These are phyloP conservation scores for Phialocephala sp. DNA, from an alignment of 2,329 filamentous ascomycete species.

Conservation along the genomic window DNA sequence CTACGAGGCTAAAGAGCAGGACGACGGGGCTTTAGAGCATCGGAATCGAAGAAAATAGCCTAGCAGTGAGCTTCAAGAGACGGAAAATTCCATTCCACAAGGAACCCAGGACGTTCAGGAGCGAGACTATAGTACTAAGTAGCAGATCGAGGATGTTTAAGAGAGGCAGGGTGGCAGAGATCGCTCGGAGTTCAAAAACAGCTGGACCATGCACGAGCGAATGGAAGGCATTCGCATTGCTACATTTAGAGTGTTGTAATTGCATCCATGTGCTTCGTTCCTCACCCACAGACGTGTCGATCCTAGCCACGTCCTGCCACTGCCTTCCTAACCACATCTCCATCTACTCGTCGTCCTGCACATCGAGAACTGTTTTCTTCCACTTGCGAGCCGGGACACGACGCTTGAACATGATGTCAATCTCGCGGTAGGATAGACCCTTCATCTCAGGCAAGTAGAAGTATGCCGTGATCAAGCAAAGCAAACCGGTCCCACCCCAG, in stretches of 20 bases:
- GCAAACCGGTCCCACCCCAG: slow-evolving; percentile 61
- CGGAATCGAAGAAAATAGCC: slow-evolving; percentile 5
- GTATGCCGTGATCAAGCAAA: slow-evolving; percentile 56
- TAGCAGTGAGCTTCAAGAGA: slow-evolving; percentile 1
- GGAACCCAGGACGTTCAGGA: neutral
- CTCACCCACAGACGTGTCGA: neutral
- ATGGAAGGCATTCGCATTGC: slow-evolving; percentile 19
- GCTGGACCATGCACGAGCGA: slow-evolving; percentile 16
- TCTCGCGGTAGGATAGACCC: slow-evolving; percentile 56
- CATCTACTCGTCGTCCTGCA: slow-evolving; percentile 65
- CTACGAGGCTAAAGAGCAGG: no score
- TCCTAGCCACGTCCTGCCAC: slow-evolving; percentile 19
- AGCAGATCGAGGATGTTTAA: slow-evolving; percentile 8
- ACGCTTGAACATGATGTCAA: slow-evolving; percentile 54
- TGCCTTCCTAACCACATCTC: slow-evolving; percentile 17
- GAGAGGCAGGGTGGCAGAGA: slow-evolving; percentile 13
- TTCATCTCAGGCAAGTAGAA: slow-evolving; percentile 65
- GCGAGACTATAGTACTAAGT: slow-evolving; percentile 4
- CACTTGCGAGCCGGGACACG: slow-evolving; percentile 45
- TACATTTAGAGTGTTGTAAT: slow-evolving; percentile 10
- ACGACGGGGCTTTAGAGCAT: slow-evolving; percentile 6
- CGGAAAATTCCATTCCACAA: neutral
- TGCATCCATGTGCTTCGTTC: neutral
- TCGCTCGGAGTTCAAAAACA: slow-evolving; percentile 16
- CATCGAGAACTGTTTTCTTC: slow-evolving; percentile 60